These are phyloP conservation scores for Colletotrichum ledebouriae DNA, from an alignment of 2,329 filamentous ascomycete species.

Conservation along the genomic window DNA sequence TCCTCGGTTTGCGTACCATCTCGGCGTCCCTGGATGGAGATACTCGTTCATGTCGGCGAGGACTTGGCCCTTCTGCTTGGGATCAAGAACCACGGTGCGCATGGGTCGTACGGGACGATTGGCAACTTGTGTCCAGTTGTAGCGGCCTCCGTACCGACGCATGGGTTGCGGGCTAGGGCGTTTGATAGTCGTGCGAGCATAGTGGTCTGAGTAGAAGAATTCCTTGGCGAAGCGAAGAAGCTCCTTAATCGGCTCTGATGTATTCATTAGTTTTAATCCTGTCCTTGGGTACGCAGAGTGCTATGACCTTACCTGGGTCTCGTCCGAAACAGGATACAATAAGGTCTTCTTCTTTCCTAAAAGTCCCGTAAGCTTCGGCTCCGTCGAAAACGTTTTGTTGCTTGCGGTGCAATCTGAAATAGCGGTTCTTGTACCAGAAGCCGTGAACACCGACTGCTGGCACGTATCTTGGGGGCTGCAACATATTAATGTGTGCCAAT, in stretches of 20 bases:
- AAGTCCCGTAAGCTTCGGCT: slow-evolving; percentile 52
- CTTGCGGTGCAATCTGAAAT: slow-evolving; percentile 62
- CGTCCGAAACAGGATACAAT: slow-evolving; percentile 69
- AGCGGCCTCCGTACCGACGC: slow-evolving; percentile 50
- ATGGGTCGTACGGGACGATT: slow-evolving; percentile 78
- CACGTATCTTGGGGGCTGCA: slow-evolving; percentile 63
- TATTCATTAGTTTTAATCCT: not conserved
- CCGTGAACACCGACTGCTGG: slow-evolving; percentile 66
- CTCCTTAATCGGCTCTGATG: slow-evolving; percentile 65
- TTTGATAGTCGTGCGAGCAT: slow-evolving; percentile 70
- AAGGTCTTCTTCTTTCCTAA: slow-evolving; percentile 66
- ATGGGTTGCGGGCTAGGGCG: slow-evolving; percentile 50
- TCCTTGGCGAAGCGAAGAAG: slow-evolving; percentile 67
- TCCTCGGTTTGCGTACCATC: slow-evolving; percentile 81
- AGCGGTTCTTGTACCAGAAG: slow-evolving; percentile 68
- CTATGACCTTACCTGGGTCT: slow-evolving; percentile 47
- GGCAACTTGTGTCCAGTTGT: slow-evolving; percentile 69
- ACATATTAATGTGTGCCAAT: slow-evolving; percentile 1
- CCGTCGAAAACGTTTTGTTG: slow-evolving; percentile 58
- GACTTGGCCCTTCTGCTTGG: slow-evolving; percentile 74
- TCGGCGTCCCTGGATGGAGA: slow-evolving; percentile 75
- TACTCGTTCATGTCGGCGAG: slow-evolving; percentile 83
- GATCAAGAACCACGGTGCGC: slow-evolving; percentile 80
- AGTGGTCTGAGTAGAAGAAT: slow-evolving; percentile 62
- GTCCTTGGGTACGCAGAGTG: not conserved